Percentiles rank a stretch among this genome's conserved stretches.
Conservation (phyloP, 179 eudicot species). For the Spergularia azorica region DNA sequence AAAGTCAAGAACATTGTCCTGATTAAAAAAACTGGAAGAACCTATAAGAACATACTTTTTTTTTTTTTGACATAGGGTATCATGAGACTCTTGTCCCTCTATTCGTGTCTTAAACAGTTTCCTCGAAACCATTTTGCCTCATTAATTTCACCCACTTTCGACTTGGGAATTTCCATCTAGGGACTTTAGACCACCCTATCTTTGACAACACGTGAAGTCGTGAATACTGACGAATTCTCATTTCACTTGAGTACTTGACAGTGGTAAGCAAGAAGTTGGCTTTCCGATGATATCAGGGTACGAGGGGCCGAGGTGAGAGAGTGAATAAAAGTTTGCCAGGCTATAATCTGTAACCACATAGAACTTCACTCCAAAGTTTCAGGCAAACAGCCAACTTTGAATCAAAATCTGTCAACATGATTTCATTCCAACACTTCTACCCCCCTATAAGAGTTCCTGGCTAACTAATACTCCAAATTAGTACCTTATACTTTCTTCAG, state of each 20-base stretch:
- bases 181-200: neutral
- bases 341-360: neutral
- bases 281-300: neutral
- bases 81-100: no score
- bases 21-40: neutral
- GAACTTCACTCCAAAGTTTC: neutral
- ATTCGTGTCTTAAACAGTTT: neutral
- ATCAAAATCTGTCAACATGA: neutral
- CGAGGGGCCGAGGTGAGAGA: neutral
- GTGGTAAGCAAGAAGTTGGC: neutral
- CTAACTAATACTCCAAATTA: neutral
- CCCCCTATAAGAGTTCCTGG: no score
- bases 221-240: neutral
- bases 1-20: conserved; percentile 17
- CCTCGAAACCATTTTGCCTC: neutral
- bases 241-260: neutral
- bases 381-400: neutral
- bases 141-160: neutral
- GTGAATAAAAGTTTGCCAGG: neutral
- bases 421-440: neutral
- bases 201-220: neutral
- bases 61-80: no score
- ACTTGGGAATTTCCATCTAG: neutral
- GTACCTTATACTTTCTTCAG: neutral
- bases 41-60: neutral